Base-by-base conservation (phyloP, 1,284 basidiomycete genomes). In the Fomes fomentarius region DNA sequence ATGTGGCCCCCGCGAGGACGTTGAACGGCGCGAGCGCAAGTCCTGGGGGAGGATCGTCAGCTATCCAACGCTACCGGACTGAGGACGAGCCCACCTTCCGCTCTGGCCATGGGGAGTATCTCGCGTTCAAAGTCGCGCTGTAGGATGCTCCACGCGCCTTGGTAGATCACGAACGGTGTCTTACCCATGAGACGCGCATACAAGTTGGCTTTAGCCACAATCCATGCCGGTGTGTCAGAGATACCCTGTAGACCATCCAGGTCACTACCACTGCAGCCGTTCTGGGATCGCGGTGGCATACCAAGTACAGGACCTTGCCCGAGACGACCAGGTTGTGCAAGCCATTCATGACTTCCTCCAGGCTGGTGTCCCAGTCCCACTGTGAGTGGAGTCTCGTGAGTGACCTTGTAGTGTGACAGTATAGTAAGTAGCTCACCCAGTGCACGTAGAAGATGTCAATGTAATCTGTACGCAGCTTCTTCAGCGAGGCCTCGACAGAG, bases 141-240 rank as follows among this genome's bases (percentile, higher is more conserved):
- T 67, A 78, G 66, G 17, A 80, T 69, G 54, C 71, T 80, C 80
- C 81, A 83, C 22, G 61, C 58, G 17, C 81, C 81, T 60, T 83
- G 80, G 61, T 83, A 83, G 53, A 83, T 71, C 4, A 73, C 69
- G 60, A 83, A 83, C 1, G 77, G 79, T 0, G 77, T 75, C 61
- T 79, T 73, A 11, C 75, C 77, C 35, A 75, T 69, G 24, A 74
- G 69, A 7, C 71, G 58, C 12, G 65, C 66, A 39, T 69, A 69
- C 19, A 54, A 47, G 56, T 67, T 66, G 15, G 65, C 67, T 47
- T 64, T 63, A 9, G 63, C 47, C 19, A 67, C 67, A 47, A 66
- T 53, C 68, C 67, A 70, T 0, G 67, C 69, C 0, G 67, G 69
- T 1, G 67, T 56, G 40, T 69, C 67, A 4, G 69, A 69, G 19